phyloP scores from a whole-genome alignment of 805 yeast species.

The Nakazawaea pomicola region DNA sequence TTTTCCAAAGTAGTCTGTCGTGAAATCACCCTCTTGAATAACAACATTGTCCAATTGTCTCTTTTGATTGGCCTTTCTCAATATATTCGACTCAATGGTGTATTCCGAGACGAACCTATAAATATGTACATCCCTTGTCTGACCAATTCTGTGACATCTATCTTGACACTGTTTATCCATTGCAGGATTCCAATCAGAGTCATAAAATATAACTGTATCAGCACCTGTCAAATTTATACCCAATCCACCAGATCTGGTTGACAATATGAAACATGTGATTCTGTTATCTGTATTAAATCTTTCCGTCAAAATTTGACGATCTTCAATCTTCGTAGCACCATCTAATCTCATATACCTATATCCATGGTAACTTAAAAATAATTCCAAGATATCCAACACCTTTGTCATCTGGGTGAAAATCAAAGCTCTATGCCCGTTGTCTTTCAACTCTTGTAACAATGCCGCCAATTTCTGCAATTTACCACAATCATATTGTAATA shows the following conservation, averaged over 20 bases:
- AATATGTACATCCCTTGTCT: conserved; percentile 95
- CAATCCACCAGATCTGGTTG: conserved; percentile 96
- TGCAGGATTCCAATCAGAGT: conserved; percentile 99
- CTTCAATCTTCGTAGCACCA: conserved; percentile 97
- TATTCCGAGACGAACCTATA: conserved; percentile 93
- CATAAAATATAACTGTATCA: conserved; percentile 96
- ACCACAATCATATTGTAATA: conserved; percentile 94
- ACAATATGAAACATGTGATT: conserved; percentile 85
- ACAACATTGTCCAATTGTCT: conserved; percentile 90
- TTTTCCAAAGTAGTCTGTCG: conserved; percentile 91
- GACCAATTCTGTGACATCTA: conserved; percentile 98
- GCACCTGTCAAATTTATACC: conserved; percentile 98
- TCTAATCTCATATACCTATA: conserved; percentile 91
- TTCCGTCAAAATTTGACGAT: conserved; percentile 91
- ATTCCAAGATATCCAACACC: conserved; percentile 89
- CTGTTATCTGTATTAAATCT: conserved; percentile 81
- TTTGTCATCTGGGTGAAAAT: conserved; percentile 98
- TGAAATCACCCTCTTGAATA: conserved; percentile 96
- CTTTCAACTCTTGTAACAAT: conserved; percentile 69
- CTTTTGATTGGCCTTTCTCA: conserved; percentile 92
- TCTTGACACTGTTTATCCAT: conserved; percentile 99
- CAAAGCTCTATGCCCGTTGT: conserved; percentile 88
- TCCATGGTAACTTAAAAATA: conserved; percentile 90
- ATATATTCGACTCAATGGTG: conserved; percentile 92
- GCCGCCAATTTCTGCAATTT: conserved; percentile 82